These are phyloP conservation scores for Aspergillus ibericus DNA, from an alignment of 2,329 filamentous ascomycete species.

Conservation along the genomic window DNA sequence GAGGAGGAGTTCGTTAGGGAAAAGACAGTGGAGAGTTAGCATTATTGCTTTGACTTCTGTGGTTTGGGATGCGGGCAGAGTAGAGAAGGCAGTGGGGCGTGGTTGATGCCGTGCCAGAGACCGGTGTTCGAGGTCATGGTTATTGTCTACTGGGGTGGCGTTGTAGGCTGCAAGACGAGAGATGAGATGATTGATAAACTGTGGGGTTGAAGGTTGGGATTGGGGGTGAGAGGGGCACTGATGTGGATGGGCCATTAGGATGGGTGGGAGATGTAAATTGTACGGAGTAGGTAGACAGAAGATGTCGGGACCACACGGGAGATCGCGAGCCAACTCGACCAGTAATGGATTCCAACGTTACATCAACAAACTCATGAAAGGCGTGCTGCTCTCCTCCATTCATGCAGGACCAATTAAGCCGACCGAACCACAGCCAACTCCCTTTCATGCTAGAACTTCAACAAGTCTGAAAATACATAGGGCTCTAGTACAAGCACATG, in stretches of 20 bases:
- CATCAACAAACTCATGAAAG: too few species aligned
- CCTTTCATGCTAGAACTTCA: too few species aligned
- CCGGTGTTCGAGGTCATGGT: not conserved
- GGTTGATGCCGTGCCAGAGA: constrained; percentile 6
- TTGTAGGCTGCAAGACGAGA: constrained; percentile 18
- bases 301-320: too few species aligned
- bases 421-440: too few species aligned
- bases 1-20: constrained; percentile 76
- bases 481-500: too few species aligned
- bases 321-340: not conserved
- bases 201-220: not conserved
- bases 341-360: too few species aligned
- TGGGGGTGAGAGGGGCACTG: not conserved
- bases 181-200: constrained; percentile 29
- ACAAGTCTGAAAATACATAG: too few species aligned
- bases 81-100: constrained; percentile 21
- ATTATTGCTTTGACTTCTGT: constrained; percentile 56
- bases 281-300: not conserved
- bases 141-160: not conserved
- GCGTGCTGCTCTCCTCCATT: too few species aligned
- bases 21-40: constrained; percentile 81
- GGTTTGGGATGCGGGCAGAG: constrained; percentile 22
- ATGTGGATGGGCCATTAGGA: not conserved
- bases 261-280: not conserved
- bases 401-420: too few species aligned